Evolutionary conservation across 495 filamentous ascomycete genomes (phyloP).

Genomic region (Penicillium samsonianum): DNA sequence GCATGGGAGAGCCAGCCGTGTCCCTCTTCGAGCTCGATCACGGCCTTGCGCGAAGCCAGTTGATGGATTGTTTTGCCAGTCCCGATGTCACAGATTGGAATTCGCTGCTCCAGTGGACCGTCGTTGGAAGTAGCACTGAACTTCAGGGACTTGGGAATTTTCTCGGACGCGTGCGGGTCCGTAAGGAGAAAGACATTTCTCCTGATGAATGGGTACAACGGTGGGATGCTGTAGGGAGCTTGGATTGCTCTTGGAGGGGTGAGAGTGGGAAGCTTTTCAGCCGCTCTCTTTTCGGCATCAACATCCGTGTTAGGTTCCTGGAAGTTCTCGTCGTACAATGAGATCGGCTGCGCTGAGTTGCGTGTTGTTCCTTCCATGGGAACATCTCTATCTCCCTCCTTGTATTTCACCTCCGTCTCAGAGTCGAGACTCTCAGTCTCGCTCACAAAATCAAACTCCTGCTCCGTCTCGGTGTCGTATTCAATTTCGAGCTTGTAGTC

Average conservation of each 20-base stretch:
- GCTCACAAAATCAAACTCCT: slow-evolving; percentile 57
- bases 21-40: slow-evolving; percentile 67
- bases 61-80: slow-evolving; percentile 64
- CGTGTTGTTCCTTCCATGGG: slow-evolving; percentile 1
- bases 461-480: slow-evolving; percentile 49
- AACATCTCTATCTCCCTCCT: neutral
- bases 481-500: slow-evolving; percentile 63
- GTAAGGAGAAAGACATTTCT: slow-evolving; percentile 65
- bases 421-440: slow-evolving; percentile 43
- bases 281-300: slow-evolving; percentile 22
- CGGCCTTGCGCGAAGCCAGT: slow-evolving; percentile 66
- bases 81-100: slow-evolving; percentile 56
- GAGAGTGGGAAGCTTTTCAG: slow-evolving; percentile 51
- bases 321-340: slow-evolving; percentile 55
- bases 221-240: slow-evolving; percentile 60
- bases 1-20: slow-evolving; percentile 64
- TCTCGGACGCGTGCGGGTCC: slow-evolving; percentile 45
- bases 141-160: slow-evolving; percentile 54
- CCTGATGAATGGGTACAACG: slow-evolving; percentile 64
- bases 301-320: slow-evolving; percentile 37
- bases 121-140: slow-evolving; percentile 55
- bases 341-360: slow-evolving; percentile 46
- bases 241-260: slow-evolving; percentile 58
- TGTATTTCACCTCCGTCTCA: slow-evolving; percentile 9
- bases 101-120: slow-evolving; percentile 59